Percentiles rank a stretch among this genome's conserved stretches.
Conservation (phyloP, 1,284 basidiomycete genomes). For the Sporisorium exsertum region DNA sequence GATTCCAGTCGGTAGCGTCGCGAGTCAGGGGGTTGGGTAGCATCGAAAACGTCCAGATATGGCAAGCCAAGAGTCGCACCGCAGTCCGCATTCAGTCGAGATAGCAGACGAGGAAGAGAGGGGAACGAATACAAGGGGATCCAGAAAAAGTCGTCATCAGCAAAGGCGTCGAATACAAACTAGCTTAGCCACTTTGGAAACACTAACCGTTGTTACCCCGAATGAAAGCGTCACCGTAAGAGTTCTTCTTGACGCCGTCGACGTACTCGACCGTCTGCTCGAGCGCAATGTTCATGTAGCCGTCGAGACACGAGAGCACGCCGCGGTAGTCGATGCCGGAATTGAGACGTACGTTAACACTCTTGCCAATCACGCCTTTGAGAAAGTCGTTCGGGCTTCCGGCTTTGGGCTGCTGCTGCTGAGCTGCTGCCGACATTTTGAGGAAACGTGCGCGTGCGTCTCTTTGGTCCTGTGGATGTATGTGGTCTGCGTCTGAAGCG, state of each 20-base stretch:
- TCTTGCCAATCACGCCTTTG: constrained; percentile 85
- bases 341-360: constrained; percentile 91
- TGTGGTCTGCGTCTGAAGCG: constrained; percentile 14
- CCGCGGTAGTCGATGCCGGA: constrained; percentile 96
- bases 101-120: neutral
- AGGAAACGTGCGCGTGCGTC: neutral
- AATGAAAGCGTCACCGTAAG: constrained; percentile 93
- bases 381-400: constrained; percentile 66
- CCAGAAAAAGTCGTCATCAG: constrained; percentile 11
- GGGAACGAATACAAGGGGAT: neutral
- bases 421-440: constrained; percentile 28
- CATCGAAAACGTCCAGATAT: too few species aligned
- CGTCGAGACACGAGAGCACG: constrained; percentile 93
- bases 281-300: constrained; percentile 93
- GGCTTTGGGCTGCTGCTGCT: constrained; percentile 33
- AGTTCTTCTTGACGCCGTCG: constrained; percentile 84
- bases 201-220: constrained; percentile 93
- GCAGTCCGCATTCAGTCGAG: constrained; percentile 1
- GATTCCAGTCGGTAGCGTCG: neutral
- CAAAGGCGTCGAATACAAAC: constrained; percentile 7
- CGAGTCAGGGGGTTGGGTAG: neutral
- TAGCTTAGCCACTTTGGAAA: neutral
- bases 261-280: constrained; percentile 97
- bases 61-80: neutral
- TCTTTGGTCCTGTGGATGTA: neutral